Percentiles rank a stretch among this genome's conserved stretches.
Evolutionary conservation across 345 rosid species (phyloP).

Genomic region (Salix suchowensis): DNA sequence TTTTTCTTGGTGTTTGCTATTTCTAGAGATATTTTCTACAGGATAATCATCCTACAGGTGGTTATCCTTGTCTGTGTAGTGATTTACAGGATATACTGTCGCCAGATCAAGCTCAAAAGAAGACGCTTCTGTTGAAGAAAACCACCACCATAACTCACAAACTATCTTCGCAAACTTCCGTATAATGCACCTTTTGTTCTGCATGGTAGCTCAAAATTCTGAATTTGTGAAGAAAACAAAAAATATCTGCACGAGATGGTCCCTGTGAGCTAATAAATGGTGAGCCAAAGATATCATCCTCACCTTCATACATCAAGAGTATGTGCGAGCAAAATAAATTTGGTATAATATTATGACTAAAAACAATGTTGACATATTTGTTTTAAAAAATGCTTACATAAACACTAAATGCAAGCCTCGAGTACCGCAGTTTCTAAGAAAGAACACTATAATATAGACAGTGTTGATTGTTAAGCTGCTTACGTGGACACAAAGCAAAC

Average conservation of each 20-base stretch:
- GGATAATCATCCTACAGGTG: constrained; percentile 33
- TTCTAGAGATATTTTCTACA: too few relatives aligned
- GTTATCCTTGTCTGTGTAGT: constrained; percentile 32
- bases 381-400: not conserved
- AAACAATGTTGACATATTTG: not conserved
- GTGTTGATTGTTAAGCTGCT: too few relatives aligned
- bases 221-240: not conserved
- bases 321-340: not conserved
- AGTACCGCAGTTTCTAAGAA: not conserved
- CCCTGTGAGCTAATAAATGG: not conserved
- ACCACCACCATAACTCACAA: not conserved
- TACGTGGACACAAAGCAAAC: too few relatives aligned
- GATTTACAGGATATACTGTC: constrained; percentile 13
- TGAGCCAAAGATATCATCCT: not conserved
- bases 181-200: not conserved
- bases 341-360: not conserved
- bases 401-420: not conserved
- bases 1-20: too few relatives aligned
- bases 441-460: not conserved
- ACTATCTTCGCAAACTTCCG: not conserved
- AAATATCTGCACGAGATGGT: not conserved
- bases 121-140: constrained; percentile 25
- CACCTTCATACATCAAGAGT: not conserved
- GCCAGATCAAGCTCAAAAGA: constrained; percentile 35
- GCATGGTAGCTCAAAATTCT: not conserved